Base-by-base conservation (phyloP, 192 early-diverging fungal species). In the Phlyctochytrium arcticum region DNA sequence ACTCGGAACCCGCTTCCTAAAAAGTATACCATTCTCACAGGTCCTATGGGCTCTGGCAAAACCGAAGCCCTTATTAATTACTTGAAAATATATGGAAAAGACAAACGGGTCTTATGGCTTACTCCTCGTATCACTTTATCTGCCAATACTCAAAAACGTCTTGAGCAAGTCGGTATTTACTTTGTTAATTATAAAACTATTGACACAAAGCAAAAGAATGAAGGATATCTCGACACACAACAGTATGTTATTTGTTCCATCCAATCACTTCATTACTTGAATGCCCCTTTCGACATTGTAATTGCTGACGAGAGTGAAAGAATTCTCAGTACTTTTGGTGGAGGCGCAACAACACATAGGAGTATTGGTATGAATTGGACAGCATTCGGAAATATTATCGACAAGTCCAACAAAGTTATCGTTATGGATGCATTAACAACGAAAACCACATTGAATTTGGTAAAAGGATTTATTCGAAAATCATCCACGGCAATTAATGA, bases 111-210 rank as follows among this genome's bases (percentile, higher is more conserved):
- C 24, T 48, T 66, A 17, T 66, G 64, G 64, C 5, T 66, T 3
- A 31, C 64, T 24, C 54, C 54, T 6, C 51, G 64, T 5, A 57
- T 66, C 27, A 66, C 64, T 17, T 36, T 66, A 17, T 54, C 49
- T 5, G 49, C 15, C 17, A 54, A 64, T 29, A 64, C 62, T 4
- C 5, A 23, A 17, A 21, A 36, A n/a, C 5, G 62, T 4, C 48
- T 64, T 24, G 36, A 4, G 4, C 36, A 36, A 5, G 27, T 19
- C 15, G 62, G 62, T 21, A 5, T 64, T 8, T 4, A 51, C 5
- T 50, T 64, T 36, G n/a, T 36, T 34, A 64, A 64, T 36, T 64
- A 64, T 27, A 64, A 34, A n/a, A 24, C 51, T 7, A 36, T 64
- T 6, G 39, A 32, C 31, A 36, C 15, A 26, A 6, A 12, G n/a